These are phyloP conservation scores for Orbilia brochopaga DNA, from an alignment of 2,329 filamentous ascomycete genomes.

Conservation along the genomic window DNA sequence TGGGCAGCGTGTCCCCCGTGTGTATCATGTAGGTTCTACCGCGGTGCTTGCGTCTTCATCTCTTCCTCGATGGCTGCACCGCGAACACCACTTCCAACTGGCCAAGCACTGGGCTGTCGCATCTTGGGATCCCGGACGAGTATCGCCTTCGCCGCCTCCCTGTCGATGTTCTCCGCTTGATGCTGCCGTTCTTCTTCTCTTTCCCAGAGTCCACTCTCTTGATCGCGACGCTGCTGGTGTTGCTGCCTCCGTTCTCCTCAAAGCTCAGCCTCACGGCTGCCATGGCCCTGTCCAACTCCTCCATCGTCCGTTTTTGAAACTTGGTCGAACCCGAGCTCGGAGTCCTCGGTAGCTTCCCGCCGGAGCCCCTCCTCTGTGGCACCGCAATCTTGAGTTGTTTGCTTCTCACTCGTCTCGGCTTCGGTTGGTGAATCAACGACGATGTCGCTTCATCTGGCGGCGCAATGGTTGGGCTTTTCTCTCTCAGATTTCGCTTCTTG, in stretches of 20 bases:
- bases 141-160: constrained; percentile 24
- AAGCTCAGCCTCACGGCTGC: constrained; percentile 19
- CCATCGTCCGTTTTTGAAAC: constrained; percentile 36
- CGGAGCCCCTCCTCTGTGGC: constrained; percentile 23
- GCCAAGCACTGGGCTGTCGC: constrained; percentile 43
- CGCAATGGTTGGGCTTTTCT: not conserved
- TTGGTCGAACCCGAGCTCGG: constrained; percentile 24
- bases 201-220: constrained; percentile 35
- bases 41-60: not conserved
- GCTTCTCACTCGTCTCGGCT: constrained; percentile 37
- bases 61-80: constrained; percentile 5
- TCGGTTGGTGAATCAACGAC: constrained; percentile 25
- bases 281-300: constrained; percentile 32
- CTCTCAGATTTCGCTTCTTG: constrained; percentile 8
- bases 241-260: constrained; percentile 1
- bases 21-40: too few species aligned
- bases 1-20: too few species aligned
- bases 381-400: constrained; percentile 42
- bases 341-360: constrained; percentile 27
- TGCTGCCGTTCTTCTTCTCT: constrained; percentile 35
- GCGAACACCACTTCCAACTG: constrained; percentile 38
- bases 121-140: constrained; percentile 31
- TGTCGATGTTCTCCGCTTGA: constrained; percentile 34
- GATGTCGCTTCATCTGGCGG: not conserved
- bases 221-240: constrained; percentile 2